Conservation (phyloP, 163 green algal species). For the Scenedesmus sp. region DNA sequence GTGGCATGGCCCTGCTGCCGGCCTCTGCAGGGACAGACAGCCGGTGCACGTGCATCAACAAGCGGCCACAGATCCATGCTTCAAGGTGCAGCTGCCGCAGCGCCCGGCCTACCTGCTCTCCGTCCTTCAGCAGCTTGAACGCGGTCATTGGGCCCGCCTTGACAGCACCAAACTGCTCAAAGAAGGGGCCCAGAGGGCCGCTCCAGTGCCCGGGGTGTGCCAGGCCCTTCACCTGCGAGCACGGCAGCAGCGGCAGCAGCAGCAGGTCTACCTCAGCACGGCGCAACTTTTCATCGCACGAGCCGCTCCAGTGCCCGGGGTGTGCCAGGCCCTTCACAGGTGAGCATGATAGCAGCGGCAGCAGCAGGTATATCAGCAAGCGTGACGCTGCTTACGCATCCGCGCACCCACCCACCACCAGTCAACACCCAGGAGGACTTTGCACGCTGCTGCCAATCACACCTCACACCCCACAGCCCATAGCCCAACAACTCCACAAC, state of each 20-base stretch:
- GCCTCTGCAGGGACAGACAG: neutral
- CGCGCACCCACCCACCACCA: too few relatives aligned
- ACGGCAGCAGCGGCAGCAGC: neutral
- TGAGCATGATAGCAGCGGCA: neutral
- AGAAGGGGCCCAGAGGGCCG: conserved; percentile 71
- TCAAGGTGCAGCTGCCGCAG: conserved; percentile 2
- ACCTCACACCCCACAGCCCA: too few relatives aligned
- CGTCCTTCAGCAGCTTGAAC: conserved; percentile 69
- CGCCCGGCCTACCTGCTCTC: conserved; percentile 73
- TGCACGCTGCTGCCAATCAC: too few relatives aligned
- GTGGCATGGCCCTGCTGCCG: neutral
- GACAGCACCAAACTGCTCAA: conserved; percentile 83
- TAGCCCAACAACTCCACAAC: too few relatives aligned
- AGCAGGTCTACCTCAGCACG: too few relatives aligned
- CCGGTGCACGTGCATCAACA: neutral
- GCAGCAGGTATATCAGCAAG: too few relatives aligned
- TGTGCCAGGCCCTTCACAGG: conserved; percentile 71
- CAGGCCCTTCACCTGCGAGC: conserved; percentile 62
- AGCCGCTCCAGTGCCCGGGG: conserved; percentile 74
- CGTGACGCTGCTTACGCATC: too few relatives aligned
- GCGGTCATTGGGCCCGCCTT: conserved; percentile 73
- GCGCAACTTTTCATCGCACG: too few relatives aligned
- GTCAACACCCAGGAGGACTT: too few relatives aligned
- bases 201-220: conserved; percentile 78
- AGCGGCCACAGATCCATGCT: neutral